These are phyloP conservation scores for Phytophthora megakarya DNA, from an alignment of 352 stramenopile genomes.

Conservation along the genomic window DNA sequence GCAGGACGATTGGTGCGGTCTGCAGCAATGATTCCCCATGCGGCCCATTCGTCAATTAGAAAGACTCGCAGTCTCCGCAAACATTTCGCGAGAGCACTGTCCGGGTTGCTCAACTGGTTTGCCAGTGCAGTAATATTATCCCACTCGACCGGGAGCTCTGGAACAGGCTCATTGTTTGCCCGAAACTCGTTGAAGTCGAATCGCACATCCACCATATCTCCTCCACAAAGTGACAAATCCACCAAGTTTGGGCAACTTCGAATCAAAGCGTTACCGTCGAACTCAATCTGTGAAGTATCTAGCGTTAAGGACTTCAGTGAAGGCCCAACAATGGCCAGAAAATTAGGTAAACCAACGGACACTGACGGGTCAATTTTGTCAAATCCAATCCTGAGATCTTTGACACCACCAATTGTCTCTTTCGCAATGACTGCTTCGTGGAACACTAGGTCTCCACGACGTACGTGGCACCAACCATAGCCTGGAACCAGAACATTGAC, in stretches of 20 bases:
- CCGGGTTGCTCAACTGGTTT: not conserved
- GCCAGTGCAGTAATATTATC: conserved; percentile 2
- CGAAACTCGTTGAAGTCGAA: conserved; percentile 22
- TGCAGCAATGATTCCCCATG: conserved; percentile 18
- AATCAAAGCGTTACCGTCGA: conserved; percentile 12
- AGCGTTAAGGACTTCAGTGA: conserved; percentile 15
- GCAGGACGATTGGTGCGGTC: conserved; percentile 12
- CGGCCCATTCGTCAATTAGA: conserved; percentile 16
- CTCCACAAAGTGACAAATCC: conserved; percentile 14
- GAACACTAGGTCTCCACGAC: not conserved
- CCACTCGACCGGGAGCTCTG: conserved; percentile 9
- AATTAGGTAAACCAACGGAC: conserved; percentile 3
- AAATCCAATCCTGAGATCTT: conserved; percentile 11
- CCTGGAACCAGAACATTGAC: conserved; percentile 17
- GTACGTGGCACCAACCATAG: conserved; percentile 6
- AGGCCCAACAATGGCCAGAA: conserved; percentile 5
- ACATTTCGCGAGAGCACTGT: conserved; percentile 18
- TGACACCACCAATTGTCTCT: not conserved
- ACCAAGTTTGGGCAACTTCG: conserved; percentile 10
- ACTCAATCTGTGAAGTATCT: not conserved
- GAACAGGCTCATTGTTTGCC: conserved; percentile 7
- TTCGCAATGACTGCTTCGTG: not conserved
- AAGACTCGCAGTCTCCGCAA: conserved; percentile 17
- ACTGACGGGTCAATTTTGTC: not conserved
- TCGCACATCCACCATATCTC: conserved; percentile 2